A percentile compares a stretch with the other conserved stretches of the same genome.
phyloP scores from a whole-genome alignment of 768 basidiomycete genomes.

The Leccinum uliginosum region DNA sequence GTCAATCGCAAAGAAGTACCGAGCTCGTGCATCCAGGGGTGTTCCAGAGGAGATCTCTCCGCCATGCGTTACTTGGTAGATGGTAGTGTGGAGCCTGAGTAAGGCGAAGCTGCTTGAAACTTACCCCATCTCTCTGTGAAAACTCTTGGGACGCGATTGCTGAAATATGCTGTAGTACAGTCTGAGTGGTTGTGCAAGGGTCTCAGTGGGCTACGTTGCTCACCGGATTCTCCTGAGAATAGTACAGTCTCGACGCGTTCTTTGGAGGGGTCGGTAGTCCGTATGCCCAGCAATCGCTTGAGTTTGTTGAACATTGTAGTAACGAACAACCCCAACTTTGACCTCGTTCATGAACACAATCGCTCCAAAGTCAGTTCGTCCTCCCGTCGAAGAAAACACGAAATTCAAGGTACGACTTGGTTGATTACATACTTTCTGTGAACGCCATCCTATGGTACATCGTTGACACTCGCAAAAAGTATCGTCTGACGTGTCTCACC shows the following conservation, averaged over 20 bases:
- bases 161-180: conserved; percentile 25
- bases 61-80: conserved; percentile 20
- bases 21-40: conserved; percentile 10
- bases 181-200: not conserved
- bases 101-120: not conserved
- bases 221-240: conserved; percentile 24
- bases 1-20: conserved; percentile 30
- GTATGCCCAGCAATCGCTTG: conserved; percentile 3
- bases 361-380: conserved; percentile 10
- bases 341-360: conserved; percentile 14
- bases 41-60: conserved; percentile 16
- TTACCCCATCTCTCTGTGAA: conserved; percentile 24
- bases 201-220: not conserved
- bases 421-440: not conserved
- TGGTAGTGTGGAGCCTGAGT: not conserved
- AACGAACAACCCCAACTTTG: not conserved
- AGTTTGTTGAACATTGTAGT: not conserved
- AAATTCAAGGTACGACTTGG: conserved; percentile 23
- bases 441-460: not conserved
- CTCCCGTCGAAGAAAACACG: conserved; percentile 17
- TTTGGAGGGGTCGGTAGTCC: not conserved
- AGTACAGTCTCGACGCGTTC: not conserved
- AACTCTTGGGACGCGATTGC: conserved; percentile 19
- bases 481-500: not conserved
- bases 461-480: not conserved